Evolutionary conservation across 441 rosid species (phyloP).

Genomic region (Eutrema salsugineum): DNA sequence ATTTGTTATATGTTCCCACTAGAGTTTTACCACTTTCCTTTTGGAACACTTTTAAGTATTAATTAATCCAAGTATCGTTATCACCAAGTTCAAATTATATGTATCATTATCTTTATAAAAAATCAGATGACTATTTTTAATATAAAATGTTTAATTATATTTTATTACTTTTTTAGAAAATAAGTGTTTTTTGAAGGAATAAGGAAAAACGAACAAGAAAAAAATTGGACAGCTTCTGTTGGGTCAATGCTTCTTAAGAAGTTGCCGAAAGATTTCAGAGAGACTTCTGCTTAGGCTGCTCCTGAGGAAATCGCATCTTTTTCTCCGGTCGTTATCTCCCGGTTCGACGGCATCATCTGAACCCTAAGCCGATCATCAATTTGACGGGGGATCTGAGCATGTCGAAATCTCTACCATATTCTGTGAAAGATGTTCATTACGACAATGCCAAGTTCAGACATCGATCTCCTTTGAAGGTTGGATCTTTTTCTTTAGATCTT

Average conservation of each 20-base stretch:
- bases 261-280: slow-evolving; percentile 16
- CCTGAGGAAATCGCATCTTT: not conserved
- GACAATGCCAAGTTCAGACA: slow-evolving; percentile 97
- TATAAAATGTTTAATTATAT: too few species aligned
- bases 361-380: slow-evolving; percentile 15
- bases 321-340: not conserved
- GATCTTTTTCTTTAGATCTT: slow-evolving; percentile 3
- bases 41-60: too few species aligned
- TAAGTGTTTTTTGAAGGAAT: too few species aligned
- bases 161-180: too few species aligned
- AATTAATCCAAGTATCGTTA: too few species aligned
- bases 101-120: too few species aligned
- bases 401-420: slow-evolving; percentile 79
- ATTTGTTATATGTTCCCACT: not conserved
- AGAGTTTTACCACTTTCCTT: too few species aligned
- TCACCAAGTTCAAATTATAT: too few species aligned
- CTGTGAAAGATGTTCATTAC: slow-evolving; percentile 77
- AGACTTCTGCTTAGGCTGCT: slow-evolving; percentile 14
- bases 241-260: slow-evolving; percentile 24
- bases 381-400: slow-evolving; percentile 34
- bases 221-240: slow-evolving; percentile 7
- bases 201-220: not conserved
- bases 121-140: too few species aligned
- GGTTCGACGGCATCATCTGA: slow-evolving; percentile 13
- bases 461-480: slow-evolving; percentile 72